A percentile compares a stretch with the other conserved stretches of the same genome.
phyloP scores from a whole-genome alignment of 2,329 filamentous ascomycete genomes.

The Hypoxylon sp. region DNA sequence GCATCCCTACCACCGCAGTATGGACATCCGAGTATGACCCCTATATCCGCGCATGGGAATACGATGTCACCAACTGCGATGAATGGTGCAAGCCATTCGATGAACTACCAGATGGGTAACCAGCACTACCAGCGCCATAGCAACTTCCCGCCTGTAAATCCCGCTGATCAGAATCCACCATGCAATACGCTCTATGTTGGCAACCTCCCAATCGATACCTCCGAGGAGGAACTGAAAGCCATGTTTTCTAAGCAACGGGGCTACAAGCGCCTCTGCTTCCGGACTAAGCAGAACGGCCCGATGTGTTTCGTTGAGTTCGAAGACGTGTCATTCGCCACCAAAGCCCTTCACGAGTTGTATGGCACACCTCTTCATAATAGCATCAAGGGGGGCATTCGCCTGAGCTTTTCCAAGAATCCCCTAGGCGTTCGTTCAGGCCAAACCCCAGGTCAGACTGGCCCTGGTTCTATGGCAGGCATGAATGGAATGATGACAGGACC shows the following conservation, averaged over 20 bases:
- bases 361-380: conserved; percentile 90
- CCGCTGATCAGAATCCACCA: conserved; percentile 95
- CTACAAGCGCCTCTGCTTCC: conserved; percentile 95
- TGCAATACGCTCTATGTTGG: conserved; percentile 99
- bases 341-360: conserved; percentile 90
- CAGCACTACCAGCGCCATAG: conserved; percentile 71
- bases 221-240: conserved; percentile 94
- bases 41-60: conserved; percentile 59
- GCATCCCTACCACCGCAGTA: conserved; percentile 69
- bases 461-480: conserved; percentile 67
- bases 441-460: conserved; percentile 61
- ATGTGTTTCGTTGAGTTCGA: conserved; percentile 99
- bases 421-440: conserved; percentile 90
- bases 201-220: conserved; percentile 93
- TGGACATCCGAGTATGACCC: conserved; percentile 56
- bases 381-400: conserved; percentile 91
- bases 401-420: conserved; percentile 98
- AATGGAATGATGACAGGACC: conserved; percentile 69
- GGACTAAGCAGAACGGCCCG: conserved; percentile 93
- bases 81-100: conserved; percentile 61
- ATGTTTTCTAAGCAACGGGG: conserved; percentile 94
- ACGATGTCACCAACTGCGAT: conserved; percentile 72
- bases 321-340: conserved; percentile 91
- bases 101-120: conserved; percentile 69
- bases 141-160: conserved; percentile 89